Evolutionary conservation across 2,329 filamentous ascomycete species (phyloP).

Genomic region (Blastomyces emzantsi): DNA sequence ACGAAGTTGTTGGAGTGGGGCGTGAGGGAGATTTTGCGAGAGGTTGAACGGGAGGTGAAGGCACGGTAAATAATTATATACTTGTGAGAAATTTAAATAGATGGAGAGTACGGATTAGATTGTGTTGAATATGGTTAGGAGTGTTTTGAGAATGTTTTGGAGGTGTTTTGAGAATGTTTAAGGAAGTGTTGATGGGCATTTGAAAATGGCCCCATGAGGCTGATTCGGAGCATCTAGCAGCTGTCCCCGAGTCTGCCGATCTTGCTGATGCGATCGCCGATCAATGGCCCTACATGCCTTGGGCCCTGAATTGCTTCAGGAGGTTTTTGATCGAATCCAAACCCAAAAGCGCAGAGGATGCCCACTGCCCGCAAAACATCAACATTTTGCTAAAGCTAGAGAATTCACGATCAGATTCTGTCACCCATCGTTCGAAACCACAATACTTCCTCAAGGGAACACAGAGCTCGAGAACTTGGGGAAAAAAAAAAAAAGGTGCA

Average conservation of each 20-base stretch:
- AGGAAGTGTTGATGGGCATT: too few relatives aligned
- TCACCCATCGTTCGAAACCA: background rate
- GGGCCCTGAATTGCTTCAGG: background rate
- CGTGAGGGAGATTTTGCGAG: conserved; percentile 50
- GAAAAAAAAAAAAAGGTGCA: background rate
- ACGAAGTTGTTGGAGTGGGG: conserved; percentile 58
- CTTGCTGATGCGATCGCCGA: too few relatives aligned
- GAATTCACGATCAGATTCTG: background rate
- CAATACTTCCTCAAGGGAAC: background rate
- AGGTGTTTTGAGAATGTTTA: too few relatives aligned
- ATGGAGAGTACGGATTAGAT: background rate
- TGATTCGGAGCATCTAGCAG: too few relatives aligned
- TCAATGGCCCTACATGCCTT: background rate
- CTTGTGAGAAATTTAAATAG: background rate
- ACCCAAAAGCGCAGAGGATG: background rate
- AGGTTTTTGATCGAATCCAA: background rate
- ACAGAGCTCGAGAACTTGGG: background rate
- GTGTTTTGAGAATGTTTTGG: too few relatives aligned
- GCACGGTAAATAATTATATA: background rate
- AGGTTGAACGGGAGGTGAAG: conserved; percentile 18
- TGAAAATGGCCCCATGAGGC: too few relatives aligned
- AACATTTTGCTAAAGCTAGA: background rate
- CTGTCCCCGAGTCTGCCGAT: too few relatives aligned
- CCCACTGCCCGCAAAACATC: background rate
- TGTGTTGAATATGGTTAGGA: too few relatives aligned